These are phyloP conservation scores for Naganishia onofrii DNA, from an alignment of 768 basidiomycete genomes.

Conservation along the genomic window DNA sequence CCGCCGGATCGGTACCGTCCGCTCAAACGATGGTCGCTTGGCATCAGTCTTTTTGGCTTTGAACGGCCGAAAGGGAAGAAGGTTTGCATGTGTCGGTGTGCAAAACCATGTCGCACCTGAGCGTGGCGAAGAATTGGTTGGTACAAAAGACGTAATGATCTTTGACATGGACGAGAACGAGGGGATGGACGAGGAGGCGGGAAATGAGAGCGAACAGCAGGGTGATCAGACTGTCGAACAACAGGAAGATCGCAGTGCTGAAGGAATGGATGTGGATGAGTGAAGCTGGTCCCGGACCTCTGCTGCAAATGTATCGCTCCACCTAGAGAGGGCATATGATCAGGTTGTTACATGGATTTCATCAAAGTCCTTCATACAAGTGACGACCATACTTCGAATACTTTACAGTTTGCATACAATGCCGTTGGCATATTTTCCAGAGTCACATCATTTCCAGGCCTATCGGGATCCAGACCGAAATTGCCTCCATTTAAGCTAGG, in stretches of 20 bases:
- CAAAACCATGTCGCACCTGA: not conserved
- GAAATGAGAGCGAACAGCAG: not conserved
- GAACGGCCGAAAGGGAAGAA: slow-evolving; percentile 23
- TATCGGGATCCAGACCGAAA: not conserved
- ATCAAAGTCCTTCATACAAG: not conserved
- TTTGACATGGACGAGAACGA: slow-evolving; percentile 20
- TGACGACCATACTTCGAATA: not conserved
- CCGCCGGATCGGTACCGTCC: not conserved
- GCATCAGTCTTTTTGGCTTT: not conserved
- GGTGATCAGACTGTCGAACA: not conserved
- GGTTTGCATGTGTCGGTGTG: slow-evolving; percentile 24
- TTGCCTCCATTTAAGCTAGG: not conserved
- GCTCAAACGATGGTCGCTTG: not conserved
- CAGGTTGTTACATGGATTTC: not conserved
- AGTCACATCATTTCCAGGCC: not conserved
- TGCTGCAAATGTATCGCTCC: not conserved
- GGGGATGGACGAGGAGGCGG: not conserved
- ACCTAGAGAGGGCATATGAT: not conserved
- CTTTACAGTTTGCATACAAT: not conserved
- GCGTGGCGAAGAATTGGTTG: not conserved
- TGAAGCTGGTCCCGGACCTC: not conserved
- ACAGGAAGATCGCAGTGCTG: not conserved
- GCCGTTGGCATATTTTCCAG: not conserved
- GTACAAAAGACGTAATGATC: not conserved
- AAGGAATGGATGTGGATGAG: slow-evolving; percentile 6